These are phyloP conservation scores for Maudiozyma serrabonitensis DNA, from an alignment of 805 yeast species.

Conservation along the genomic window DNA sequence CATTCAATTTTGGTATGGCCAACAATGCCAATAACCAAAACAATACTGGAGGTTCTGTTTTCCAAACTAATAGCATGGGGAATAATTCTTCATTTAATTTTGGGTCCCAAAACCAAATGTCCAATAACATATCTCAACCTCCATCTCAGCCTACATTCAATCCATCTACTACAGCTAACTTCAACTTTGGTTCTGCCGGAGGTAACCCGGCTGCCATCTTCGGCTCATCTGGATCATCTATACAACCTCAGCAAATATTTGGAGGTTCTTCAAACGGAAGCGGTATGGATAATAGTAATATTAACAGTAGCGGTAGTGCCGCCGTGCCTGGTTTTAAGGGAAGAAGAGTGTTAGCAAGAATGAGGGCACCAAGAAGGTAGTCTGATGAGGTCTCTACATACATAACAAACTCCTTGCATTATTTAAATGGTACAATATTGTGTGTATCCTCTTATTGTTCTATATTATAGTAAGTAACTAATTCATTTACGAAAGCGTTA, in stretches of 20 bases:
- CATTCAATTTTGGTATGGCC: neutral
- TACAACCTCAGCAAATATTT: constrained; percentile 4
- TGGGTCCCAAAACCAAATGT: neutral
- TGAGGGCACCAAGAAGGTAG: constrained; percentile 24
- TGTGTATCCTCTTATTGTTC: neutral
- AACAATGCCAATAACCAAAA: neutral
- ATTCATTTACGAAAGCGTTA: too few species aligned
- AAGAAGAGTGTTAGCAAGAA: constrained; percentile 22
- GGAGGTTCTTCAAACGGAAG: neutral
- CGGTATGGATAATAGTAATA: neutral
- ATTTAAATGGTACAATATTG: neutral
- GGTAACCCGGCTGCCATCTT: constrained; percentile 18
- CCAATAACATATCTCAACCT: neutral
- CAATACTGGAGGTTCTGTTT: constrained; percentile 8
- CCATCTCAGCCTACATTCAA: constrained; percentile 5
- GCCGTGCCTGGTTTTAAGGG: constrained; percentile 4
- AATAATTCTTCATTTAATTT: neutral
- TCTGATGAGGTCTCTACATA: too few species aligned
- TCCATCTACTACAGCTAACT: constrained; percentile 20
- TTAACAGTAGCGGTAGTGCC: neutral
- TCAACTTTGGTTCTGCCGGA: constrained; percentile 18
- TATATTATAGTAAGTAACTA: too few species aligned
- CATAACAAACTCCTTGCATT: neutral
- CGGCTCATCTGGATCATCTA: constrained; percentile 7
- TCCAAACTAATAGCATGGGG: neutral